A percentile compares a stretch with the other conserved stretches of the same genome.
Conservation (phyloP, 805 yeast species). For the Hanseniaspora vineae region DNA sequence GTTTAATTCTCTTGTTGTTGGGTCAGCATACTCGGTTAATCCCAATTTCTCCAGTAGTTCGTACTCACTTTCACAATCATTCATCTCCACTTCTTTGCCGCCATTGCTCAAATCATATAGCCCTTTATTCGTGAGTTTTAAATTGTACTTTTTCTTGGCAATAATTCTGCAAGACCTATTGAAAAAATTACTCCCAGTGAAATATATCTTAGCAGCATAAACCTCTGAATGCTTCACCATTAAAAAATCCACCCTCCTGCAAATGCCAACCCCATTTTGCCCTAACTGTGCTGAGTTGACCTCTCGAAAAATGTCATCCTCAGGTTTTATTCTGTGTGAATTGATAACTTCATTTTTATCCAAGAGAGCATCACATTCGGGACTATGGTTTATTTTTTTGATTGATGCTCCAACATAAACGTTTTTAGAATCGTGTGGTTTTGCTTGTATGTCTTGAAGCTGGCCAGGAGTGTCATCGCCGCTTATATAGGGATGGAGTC, state of each 20-base stretch:
- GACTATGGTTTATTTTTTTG: conserved; percentile 8
- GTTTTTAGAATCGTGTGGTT: conserved; percentile 7
- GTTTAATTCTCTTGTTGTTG: background rate
- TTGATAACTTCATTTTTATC: no score
- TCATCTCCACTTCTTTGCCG: background rate
- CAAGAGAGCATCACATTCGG: no score
- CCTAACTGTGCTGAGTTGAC: conserved; percentile 17
- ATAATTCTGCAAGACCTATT: conserved; percentile 33
- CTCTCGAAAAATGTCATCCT: conserved; percentile 27
- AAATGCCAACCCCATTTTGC: conserved; percentile 17
- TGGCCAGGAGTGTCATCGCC: background rate
- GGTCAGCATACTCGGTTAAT: background rate
- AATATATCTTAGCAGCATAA: conserved; percentile 39
- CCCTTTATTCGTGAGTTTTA: background rate
- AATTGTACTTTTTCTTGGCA: conserved; percentile 27
- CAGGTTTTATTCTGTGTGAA: background rate
- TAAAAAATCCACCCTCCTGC: conserved; percentile 44
- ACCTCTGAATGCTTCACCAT: conserved; percentile 31
- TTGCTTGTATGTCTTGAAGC: background rate
- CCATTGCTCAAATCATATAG: background rate
- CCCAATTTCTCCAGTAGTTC: background rate
- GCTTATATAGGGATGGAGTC: no score
- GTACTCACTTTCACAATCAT: background rate
- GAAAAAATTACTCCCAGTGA: conserved; percentile 41
- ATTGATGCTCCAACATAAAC: conserved; percentile 1